A percentile compares a stretch with the other conserved stretches of the same genome.
These are phyloP conservation scores for Rhododendron mucronatum DNA, from an alignment of 148 eudicot species.

Conservation along the genomic window DNA sequence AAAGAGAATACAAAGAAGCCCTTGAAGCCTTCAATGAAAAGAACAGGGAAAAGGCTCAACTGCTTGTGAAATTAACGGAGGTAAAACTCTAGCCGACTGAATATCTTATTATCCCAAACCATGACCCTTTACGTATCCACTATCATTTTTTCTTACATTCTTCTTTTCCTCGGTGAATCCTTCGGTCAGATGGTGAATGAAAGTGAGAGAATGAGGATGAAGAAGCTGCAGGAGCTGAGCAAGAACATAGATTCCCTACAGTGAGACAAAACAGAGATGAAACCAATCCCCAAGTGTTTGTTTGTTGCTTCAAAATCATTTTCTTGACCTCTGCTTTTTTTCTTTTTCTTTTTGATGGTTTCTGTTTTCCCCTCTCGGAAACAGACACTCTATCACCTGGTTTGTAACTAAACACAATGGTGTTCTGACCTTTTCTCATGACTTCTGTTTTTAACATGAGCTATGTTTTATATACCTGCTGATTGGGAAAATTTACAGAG, in stretches of 20 bases:
- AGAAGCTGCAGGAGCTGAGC: conserved; percentile 78
- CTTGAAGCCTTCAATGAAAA: conserved; percentile 68
- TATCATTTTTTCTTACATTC: background rate
- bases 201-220: conserved; percentile 77
- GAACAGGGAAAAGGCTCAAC: conserved; percentile 72
- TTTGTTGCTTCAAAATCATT: background rate
- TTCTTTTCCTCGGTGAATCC: background rate
- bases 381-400: background rate
- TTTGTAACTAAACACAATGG: background rate
- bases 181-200: conserved; percentile 67
- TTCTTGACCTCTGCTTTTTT: background rate
- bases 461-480: background rate
- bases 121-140: background rate
- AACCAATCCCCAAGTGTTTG: background rate
- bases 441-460: background rate
- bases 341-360: background rate
- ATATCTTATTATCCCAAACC: background rate
- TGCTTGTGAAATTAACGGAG: conserved; percentile 67
- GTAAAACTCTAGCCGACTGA: conserved; percentile 20
- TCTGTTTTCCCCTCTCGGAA: background rate
- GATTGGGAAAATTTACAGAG: background rate
- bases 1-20: conserved; percentile 70
- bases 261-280: conserved; percentile 4
- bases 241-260: conserved; percentile 54
- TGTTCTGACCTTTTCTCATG: background rate